Base-by-base conservation (phyloP, 1,284 basidiomycete genomes). In the Trichosporon coremiiforme region DNA sequence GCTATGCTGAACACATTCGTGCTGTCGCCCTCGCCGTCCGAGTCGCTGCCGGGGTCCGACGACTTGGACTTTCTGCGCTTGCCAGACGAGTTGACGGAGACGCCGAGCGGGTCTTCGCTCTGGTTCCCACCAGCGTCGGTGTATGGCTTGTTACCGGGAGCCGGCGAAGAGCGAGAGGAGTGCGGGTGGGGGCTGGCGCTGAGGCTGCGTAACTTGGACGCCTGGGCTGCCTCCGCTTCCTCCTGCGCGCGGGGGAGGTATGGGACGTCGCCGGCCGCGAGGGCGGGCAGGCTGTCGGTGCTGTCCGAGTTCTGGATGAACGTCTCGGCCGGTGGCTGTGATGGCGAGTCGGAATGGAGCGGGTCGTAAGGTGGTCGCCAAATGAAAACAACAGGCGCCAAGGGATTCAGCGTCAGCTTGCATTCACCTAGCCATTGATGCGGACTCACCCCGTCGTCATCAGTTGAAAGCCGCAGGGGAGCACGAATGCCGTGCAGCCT, bases 271-370 rank as follows among this genome's bases (percentile, higher is more conserved):
- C 45, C 35, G 6, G 55, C 67, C 2, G 76, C 73, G 35, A 75
- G 75, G 12, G 68, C 64, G 2, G 79, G 79, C 2, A 80, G 74
- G 17, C 78, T 79, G 65, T 81, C 79, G 62, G 78, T 76, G 29
- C 78, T 79, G 6, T 74, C 73, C 72, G 79, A 79, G 69, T 79
- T 78, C 45, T 74, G 67, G 45, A 78, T 76, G 73, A 80, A 81
- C 9, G 74, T 70, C 25, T 78, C 72, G 29, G 75, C 70, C 6
- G 79, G 72, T 4, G 79, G 79, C 79, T 81, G 63, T 9, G n/a
- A 25, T 22, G 22, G 62, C 1, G n/a, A 57, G 31, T 25, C 20
- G 8, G 47, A 7, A 29, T 8, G 35, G 17, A n/a, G n/a, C n/a
- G n/a, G n/a, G n/a, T n/a, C n/a, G n/a, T n/a, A 17, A 22, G 41